These are phyloP conservation scores for Nissolia schottii DNA, from an alignment of 306 rosid genomes.

Conservation along the genomic window DNA sequence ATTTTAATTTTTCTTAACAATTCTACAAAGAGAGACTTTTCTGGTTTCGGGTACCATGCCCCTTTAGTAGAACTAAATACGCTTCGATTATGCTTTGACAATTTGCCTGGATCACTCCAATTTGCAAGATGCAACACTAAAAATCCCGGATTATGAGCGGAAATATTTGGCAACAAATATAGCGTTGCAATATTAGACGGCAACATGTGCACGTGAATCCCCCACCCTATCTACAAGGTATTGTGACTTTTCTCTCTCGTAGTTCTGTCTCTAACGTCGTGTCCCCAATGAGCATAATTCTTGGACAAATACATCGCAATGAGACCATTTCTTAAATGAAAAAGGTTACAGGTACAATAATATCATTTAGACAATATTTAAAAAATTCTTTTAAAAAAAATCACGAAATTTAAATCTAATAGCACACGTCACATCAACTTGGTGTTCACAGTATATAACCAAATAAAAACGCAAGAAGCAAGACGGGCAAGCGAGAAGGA, in stretches of 20 bases:
- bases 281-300: neutral
- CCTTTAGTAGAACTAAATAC: neutral
- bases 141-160: neutral
- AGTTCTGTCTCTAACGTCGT: no score
- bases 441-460: neutral
- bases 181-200: neutral
- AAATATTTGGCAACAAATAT: neutral
- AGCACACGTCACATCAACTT: neutral
- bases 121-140: neutral
- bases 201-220: neutral
- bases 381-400: no score
- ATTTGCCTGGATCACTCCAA: neutral
- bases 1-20: no score
- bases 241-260: no score
- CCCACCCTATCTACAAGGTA: no score
- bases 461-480: neutral
- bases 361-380: no score
- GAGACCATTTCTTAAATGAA: no score
- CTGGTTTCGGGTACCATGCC: no score
- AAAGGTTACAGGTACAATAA: no score
- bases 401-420: no score
- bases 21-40: no score
- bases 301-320: no score
- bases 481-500: neutral
- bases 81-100: neutral